These are phyloP conservation scores for Cokeromyces recurvatus DNA, from an alignment of 371 early-diverging fungal species.

Conservation along the genomic window DNA sequence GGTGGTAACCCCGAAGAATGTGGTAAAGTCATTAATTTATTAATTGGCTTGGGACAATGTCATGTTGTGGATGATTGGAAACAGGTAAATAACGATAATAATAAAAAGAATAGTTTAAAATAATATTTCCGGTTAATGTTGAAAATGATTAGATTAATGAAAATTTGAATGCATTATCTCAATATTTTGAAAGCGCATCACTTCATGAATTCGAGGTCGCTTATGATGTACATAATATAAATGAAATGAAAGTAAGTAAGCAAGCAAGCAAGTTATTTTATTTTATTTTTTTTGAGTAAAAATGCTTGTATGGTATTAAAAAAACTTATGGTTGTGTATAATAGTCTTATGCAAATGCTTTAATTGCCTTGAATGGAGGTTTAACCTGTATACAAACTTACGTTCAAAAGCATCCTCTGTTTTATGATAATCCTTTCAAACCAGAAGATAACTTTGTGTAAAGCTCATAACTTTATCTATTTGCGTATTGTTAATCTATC, in stretches of 20 bases:
- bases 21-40: slow-evolving; percentile 57
- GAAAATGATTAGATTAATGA: slow-evolving; percentile 26
- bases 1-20: slow-evolving; percentile 63
- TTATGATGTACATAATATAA: slow-evolving; percentile 61
- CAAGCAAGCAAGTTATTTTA: not conserved
- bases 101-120: not conserved
- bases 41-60: slow-evolving; percentile 56
- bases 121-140: not conserved
- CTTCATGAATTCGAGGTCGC: slow-evolving; percentile 79
- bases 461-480: not conserved
- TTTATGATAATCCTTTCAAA: slow-evolving; percentile 72
- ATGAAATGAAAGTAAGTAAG: slow-evolving; percentile 60
- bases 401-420: slow-evolving; percentile 82
- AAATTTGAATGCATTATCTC: slow-evolving; percentile 62
- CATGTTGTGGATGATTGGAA: slow-evolving; percentile 50
- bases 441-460: slow-evolving; percentile 58
- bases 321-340: no score
- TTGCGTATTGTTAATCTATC: not conserved
- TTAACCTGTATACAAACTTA: slow-evolving; percentile 72
- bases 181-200: slow-evolving; percentile 76
- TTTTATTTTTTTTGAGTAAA: not conserved
- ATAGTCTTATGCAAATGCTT: slow-evolving; percentile 64
- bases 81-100: no score
- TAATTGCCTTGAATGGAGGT: slow-evolving; percentile 76
- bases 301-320: no score